A percentile compares a stretch with the other conserved stretches of the same genome.
phyloP scores from a whole-genome alignment of 495 filamentous ascomycete genomes.

The Penicillium canescens region DNA sequence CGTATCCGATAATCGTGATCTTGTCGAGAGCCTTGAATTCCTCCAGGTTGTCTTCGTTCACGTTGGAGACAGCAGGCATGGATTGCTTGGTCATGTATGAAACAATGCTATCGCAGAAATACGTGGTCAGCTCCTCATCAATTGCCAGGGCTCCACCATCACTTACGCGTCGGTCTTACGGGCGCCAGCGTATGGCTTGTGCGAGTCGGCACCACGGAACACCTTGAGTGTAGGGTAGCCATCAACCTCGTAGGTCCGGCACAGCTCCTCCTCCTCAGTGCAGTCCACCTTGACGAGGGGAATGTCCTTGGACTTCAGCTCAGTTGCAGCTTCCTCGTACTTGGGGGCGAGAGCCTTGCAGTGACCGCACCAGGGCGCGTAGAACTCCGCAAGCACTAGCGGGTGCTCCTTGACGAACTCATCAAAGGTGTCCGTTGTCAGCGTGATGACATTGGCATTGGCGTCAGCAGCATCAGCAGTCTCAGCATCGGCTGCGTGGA shows the following conservation, averaged over 20 bases:
- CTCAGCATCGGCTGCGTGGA: slow-evolving; percentile 60
- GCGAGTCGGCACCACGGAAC: slow-evolving; percentile 89
- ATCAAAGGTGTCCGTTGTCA: slow-evolving; percentile 84
- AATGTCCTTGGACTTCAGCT: slow-evolving; percentile 94
- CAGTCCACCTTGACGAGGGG: slow-evolving; percentile 93
- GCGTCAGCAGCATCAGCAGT: slow-evolving; percentile 38
- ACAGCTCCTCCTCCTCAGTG: slow-evolving; percentile 90
- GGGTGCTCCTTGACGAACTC: slow-evolving; percentile 83
- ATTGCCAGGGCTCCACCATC: neutral
- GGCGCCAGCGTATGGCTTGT: slow-evolving; percentile 81
- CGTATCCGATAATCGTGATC: slow-evolving; percentile 89
- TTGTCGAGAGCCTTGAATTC: slow-evolving; percentile 99
- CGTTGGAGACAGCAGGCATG: slow-evolving; percentile 83
- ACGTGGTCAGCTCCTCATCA: slow-evolving; percentile 24
- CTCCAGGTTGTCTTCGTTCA: slow-evolving; percentile 77
- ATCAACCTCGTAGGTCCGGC: slow-evolving; percentile 85
- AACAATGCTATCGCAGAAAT: slow-evolving; percentile 63
- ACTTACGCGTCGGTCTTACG: slow-evolving; percentile 89
- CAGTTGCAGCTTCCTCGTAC: slow-evolving; percentile 90
- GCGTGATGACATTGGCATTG: slow-evolving; percentile 66
- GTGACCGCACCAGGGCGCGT: slow-evolving; percentile 98
- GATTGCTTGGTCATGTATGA: slow-evolving; percentile 99
- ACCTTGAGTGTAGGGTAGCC: slow-evolving; percentile 98
- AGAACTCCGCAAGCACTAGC: slow-evolving; percentile 95
- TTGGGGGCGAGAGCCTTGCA: slow-evolving; percentile 94